Base-by-base conservation (phyloP, 148 eudicot species). In the Chenopodium berlandieri region DNA sequence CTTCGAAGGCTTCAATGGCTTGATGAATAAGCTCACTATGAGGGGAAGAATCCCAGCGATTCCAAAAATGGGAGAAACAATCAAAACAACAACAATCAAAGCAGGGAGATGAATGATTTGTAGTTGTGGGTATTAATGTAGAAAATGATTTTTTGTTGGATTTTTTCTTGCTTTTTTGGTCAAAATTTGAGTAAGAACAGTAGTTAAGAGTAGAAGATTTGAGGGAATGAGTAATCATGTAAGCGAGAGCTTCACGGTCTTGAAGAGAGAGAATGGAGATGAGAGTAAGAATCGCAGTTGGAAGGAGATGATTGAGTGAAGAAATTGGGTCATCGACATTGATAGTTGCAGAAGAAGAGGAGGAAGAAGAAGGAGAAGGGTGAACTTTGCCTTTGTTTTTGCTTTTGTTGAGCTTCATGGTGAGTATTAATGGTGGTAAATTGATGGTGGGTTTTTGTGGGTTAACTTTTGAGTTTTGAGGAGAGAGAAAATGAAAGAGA, bases 351-450 rank as follows among this genome's bases (percentile, higher is more conserved):
- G 85, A 48, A 31, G 82, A 71, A 22, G 88, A 71, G 0, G 88
- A 71, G 0, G 88, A 81, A 1, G 87, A 44, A 8, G 90, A 77
- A 7, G 90, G 89, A 20, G 93, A 90, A 2, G 97, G 97, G 70
- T 91, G 89, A 14, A 93, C 89, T 88, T 93, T 93, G 76, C 97
- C 97, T 84, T 90, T 91, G 90, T 85, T 88, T 82, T 89, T 86
- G 12, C 65, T n/a, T 70, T 84, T 84, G 80, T 85, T 48, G 65
- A 27, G 69, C 46, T 62, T 58, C 50, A 37, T 76, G 25, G 4
- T 13, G 0, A 32, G 31, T 40, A 25, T 1, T 40, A 40, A 37
- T 4, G 9, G 54, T 13, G 4, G 77, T 11, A 31, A 7, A 1
- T 63, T 72, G 71, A 54, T 32, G 31, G 67, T 52, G 12, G 56